phyloP scores from a whole-genome alignment of 208 protist species.

The Trypanosoma rangeli region DNA sequence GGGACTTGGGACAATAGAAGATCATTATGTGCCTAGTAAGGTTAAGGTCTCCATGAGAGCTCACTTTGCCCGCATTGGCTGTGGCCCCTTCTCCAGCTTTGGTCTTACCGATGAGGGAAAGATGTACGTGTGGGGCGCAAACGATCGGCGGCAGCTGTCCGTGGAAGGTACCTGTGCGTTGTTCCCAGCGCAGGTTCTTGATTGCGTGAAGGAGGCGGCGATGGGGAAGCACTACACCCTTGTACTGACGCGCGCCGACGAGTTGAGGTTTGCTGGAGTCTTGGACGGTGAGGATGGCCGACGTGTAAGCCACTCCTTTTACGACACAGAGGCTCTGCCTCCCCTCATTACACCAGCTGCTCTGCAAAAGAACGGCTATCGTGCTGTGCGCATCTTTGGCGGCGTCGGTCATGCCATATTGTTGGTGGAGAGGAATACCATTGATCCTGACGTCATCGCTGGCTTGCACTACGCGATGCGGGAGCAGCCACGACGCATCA shows the following conservation, averaged over 20 bases:
- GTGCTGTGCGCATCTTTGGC: constrained; percentile 53
- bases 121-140: constrained; percentile 79
- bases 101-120: constrained; percentile 60
- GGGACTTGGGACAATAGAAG: constrained; percentile 43
- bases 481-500: constrained; percentile 44
- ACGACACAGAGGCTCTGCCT: constrained; percentile 56
- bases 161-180: constrained; percentile 13
- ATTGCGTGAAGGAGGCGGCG: constrained; percentile 69
- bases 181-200: constrained; percentile 47
- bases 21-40: constrained; percentile 44
- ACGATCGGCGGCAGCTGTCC: constrained; percentile 60
- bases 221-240: constrained; percentile 69
- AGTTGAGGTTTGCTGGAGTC: constrained; percentile 55
- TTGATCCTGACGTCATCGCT: constrained; percentile 27
- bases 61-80: constrained; percentile 69
- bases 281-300: constrained; percentile 49
- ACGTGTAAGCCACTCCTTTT: constrained; percentile 49
- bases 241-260: constrained; percentile 48
- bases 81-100: constrained; percentile 67
- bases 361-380: constrained; percentile 36
- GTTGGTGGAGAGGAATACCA: constrained; percentile 47
- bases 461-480: constrained; percentile 35
- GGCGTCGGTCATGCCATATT: constrained; percentile 67
- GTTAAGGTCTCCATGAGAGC: constrained; percentile 46
- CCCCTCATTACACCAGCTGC: constrained; percentile 31